Evolutionary conservation across 768 basidiomycete genomes (phyloP).

Genomic region (Lanmaoa pseudosensibilis): DNA sequence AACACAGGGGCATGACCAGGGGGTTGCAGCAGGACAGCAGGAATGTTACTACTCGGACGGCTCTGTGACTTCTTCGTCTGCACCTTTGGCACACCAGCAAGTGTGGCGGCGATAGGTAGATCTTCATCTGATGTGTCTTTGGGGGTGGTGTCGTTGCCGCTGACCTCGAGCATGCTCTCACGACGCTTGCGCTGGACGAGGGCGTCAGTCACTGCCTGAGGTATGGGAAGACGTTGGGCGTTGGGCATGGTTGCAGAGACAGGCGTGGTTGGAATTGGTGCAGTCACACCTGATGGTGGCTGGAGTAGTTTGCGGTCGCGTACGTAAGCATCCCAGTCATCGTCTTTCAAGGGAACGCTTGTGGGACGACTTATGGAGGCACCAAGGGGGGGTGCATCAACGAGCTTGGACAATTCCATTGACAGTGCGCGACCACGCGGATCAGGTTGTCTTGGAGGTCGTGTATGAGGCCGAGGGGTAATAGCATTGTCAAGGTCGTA

Average conservation of each 20-base stretch:
- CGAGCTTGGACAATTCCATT: constrained; percentile 60
- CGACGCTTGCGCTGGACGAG: constrained; percentile 67
- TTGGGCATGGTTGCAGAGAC: constrained; percentile 34
- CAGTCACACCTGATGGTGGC: constrained; percentile 76
- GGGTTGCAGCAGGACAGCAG: constrained; percentile 29
- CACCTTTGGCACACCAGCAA: constrained; percentile 8
- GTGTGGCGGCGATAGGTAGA: constrained; percentile 29
- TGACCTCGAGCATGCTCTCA: constrained; percentile 62
- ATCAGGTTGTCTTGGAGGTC: constrained; percentile 67
- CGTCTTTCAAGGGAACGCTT: constrained; percentile 67
- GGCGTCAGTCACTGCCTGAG: constrained; percentile 75
- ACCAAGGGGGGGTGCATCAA: constrained; percentile 44
- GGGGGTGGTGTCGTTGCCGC: constrained; percentile 31
- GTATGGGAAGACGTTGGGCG: constrained; percentile 51
- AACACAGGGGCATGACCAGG: constrained; percentile 32
- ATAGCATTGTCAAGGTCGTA: constrained; percentile 60
- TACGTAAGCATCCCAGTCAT: constrained; percentile 88
- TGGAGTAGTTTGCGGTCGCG: constrained; percentile 82
- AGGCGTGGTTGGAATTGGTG: constrained; percentile 71
- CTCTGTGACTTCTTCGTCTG: constrained; percentile 23
- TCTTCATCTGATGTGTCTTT: constrained; percentile 39
- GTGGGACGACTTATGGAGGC: constrained; percentile 66
- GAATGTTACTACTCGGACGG: constrained; percentile 24
- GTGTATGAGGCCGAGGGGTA: constrained; percentile 55
- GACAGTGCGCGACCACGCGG: constrained; percentile 71